Conservation (phyloP, 805 yeast genomes). For the Schwanniomyces vanrijiae region DNA sequence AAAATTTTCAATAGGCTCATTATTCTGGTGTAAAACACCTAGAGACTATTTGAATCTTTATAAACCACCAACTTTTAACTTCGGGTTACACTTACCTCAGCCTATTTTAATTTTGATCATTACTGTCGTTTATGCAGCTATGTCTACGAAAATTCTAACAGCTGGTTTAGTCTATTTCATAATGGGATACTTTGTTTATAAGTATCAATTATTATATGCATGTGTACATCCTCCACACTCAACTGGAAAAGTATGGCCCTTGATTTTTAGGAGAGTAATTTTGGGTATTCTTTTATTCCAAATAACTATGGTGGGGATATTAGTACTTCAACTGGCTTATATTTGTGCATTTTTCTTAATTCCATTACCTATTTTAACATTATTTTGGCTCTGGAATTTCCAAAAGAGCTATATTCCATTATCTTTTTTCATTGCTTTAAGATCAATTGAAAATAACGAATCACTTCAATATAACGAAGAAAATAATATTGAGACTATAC, state of each 20-base stretch:
- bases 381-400: constrained; percentile 73
- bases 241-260: constrained; percentile 95
- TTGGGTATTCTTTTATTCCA: constrained; percentile 83
- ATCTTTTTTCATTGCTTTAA: constrained; percentile 79
- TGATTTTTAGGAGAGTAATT: constrained; percentile 78
- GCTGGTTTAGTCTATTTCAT: constrained; percentile 84
- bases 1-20: constrained; percentile 56
- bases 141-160: constrained; percentile 82
- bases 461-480: constrained; percentile 22
- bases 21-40: constrained; percentile 75
- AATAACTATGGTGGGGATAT: constrained; percentile 87
- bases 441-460: constrained; percentile 64
- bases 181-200: constrained; percentile 84
- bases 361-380: constrained; percentile 74
- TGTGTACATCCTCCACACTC: constrained; percentile 96
- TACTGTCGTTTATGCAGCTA: constrained; percentile 81
- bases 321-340: constrained; percentile 80
- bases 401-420: constrained; percentile 80
- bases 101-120: constrained; percentile 84
- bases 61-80: constrained; percentile 89
- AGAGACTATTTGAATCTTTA: constrained; percentile 74
- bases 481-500: constrained; percentile 3
- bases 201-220: constrained; percentile 85
- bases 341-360: constrained; percentile 65
- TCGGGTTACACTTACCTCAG: constrained; percentile 89